Conservation (phyloP, 2,329 filamentous ascomycete genomes). For the Trichoderma sp. region DNA sequence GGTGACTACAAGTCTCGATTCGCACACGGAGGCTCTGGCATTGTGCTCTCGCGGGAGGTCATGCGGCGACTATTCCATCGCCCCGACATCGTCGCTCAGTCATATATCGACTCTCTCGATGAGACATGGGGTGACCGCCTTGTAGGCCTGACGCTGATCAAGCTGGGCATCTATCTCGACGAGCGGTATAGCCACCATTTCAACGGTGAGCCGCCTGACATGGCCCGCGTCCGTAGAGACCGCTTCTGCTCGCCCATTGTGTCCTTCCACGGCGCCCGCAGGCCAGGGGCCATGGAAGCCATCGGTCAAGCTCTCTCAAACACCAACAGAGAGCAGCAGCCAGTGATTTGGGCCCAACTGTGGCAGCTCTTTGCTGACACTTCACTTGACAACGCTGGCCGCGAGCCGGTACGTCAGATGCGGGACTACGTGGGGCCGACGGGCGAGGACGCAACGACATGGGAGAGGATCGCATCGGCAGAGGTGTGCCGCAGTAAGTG, state of each 20-base stretch:
- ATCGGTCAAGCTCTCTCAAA: conserved; percentile 45
- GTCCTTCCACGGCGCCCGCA: conserved; percentile 54
- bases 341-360: conserved; percentile 53
- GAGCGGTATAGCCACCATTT: conserved; percentile 57
- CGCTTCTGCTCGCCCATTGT: conserved; percentile 56
- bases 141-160: conserved; percentile 54
- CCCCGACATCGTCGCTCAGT: conserved; percentile 44
- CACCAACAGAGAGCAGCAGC: conserved; percentile 36
- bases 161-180: conserved; percentile 56
- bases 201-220: conserved; percentile 54
- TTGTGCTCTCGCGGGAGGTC: conserved; percentile 54
- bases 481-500: conserved; percentile 49
- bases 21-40: conserved; percentile 57
- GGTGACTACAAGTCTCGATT: conserved; percentile 58
- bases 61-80: conserved; percentile 49
- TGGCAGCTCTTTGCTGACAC: conserved; percentile 50
- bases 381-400: conserved; percentile 41
- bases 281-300: conserved; percentile 47
- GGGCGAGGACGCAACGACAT: conserved; percentile 45
- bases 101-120: conserved; percentile 50
- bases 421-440: conserved; percentile 54
- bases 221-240: conserved; percentile 52
- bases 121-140: conserved; percentile 58
- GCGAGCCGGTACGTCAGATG: conserved; percentile 39
- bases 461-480: conserved; percentile 40